Base-by-base conservation (phyloP, 805 yeast genomes). In the Yamadazyma philogaea region DNA sequence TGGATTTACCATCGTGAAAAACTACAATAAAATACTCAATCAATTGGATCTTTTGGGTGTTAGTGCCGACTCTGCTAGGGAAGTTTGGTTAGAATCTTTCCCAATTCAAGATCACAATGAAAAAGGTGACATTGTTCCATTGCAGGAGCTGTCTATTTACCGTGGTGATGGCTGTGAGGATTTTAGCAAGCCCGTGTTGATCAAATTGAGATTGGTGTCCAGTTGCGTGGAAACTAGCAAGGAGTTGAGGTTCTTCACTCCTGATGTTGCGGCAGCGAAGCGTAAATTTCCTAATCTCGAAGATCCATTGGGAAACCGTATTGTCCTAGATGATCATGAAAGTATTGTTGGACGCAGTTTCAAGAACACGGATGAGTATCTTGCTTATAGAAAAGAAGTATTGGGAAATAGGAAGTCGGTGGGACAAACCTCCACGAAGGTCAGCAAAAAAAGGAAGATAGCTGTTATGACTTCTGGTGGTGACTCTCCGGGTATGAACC, bases 391-490 rank as follows among this genome's bases (percentile, higher is more conserved):
- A 14, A 37, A 40, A 37, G 14, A 28, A n/a, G 21, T 37, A 1
- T 30, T 39, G 32, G 28, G 10, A 8, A 14, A 11, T 3, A 27
- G 11, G 8, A 19, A 21, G 6, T 12, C 6, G 19, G 17, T 8
- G 3, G 33, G 36, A 2, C 22, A 20, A 8, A 30, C 16, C 1
- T 6, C 26, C 5, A 28, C 10, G 6, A 17, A 11, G 7, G 27
- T 18, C 14, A 8, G 30, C 6, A 42, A 37, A 26, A 60, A 56
- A 65, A 74, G 63, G 70, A 81, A 61, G 49, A 80, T 83, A 45
- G 90, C 82, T 1, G 85, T 83, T 12, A 82, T 83, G 87, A 83
- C 89, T 0, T 81, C 87, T 1, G 90, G 90, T 45, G 90, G 90
- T 53, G 90, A 83, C 56, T 82, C 88, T 21, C 90, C 85, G 7